Evolutionary conservation across 345 rosid genomes (phyloP), one percentile per base, ranked within the genome.

Genomic region (Eutrema heterophyllum): DNA sequence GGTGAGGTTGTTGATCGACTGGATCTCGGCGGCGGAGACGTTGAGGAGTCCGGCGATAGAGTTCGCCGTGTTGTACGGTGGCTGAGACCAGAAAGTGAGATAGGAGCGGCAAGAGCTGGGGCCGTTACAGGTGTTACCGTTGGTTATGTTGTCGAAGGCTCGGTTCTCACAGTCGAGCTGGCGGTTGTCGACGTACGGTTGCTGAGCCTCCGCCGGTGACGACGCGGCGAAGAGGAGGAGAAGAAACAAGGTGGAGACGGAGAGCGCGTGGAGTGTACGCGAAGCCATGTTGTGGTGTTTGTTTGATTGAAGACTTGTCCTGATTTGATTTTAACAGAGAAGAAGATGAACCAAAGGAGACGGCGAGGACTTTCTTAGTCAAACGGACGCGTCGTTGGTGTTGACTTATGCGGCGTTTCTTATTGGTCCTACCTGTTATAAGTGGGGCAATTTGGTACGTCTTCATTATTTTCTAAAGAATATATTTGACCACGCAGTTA

Each of bases 81-180:
- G 77, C 11, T 63, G 70, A 14, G 98, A 73, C 52, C 95, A 80
- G 87, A 89, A 94, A 77, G 95, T 91, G 53, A 94, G 80, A 73
- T 86, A 91, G 16, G 95, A 84, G 24, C 68, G 86, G 74, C 98
- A 94, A 3, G 91, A 72, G 24, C 54, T 1, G 7, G 67, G 70
- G 44, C 84, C 87, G 68, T 81, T 91, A 82, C 94, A 89, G 7
- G 29, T 6, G 71, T 16, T 85, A 7, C 96, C 93, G 55, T 52
- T 41, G 48, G 96, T 90, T 58, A 63, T 46, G 73, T 69, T 73
- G 73, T 85, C 13, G 80, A 41, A 67, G 11, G 26, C 5, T 8
- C 11, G 4, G 75, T 56, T 0, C 1, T 60, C 18, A 70, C 97
- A 91, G 63, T 0, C 74, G 0, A 81, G 77, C 76, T 91, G 97